These are phyloP conservation scores for Nigrospora sphaerica DNA, from an alignment of 2,329 filamentous ascomycete species.

Conservation along the genomic window DNA sequence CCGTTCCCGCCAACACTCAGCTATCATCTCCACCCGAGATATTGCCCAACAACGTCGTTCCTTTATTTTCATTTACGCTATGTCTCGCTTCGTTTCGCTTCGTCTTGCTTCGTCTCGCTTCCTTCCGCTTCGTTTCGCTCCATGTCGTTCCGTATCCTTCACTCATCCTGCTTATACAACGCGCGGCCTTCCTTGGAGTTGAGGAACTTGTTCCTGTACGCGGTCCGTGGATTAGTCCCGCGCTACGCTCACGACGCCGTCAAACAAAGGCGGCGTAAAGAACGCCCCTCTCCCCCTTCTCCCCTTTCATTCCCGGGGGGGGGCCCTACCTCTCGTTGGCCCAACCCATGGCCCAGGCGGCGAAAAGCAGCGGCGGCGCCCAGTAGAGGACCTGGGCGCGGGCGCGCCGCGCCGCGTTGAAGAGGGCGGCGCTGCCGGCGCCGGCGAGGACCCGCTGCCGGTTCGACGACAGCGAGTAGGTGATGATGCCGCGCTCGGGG, in stretches of 20 bases:
- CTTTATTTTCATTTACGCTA: too few relatives aligned
- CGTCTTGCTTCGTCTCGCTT: too few relatives aligned
- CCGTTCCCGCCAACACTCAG: too few relatives aligned
- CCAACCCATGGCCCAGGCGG: constrained; percentile 84
- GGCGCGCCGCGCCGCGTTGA: constrained; percentile 90
- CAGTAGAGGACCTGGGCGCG: constrained; percentile 84
- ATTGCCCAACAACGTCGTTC: too few relatives aligned
- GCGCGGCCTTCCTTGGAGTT: constrained; percentile 23
- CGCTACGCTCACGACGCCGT: not conserved
- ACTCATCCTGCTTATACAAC: too few relatives aligned
- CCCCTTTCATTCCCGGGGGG: not conserved
- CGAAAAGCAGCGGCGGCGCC: constrained; percentile 68
- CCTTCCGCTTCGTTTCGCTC: too few relatives aligned
- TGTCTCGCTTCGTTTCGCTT: too few relatives aligned
- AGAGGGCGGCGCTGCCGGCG: constrained; percentile 72
- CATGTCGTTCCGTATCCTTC: too few relatives aligned
- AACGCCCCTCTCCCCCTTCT: not conserved
- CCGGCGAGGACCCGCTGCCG: constrained; percentile 83
- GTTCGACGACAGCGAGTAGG: constrained; percentile 78
- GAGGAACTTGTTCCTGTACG: constrained; percentile 20
- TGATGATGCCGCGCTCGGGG: constrained; percentile 2
- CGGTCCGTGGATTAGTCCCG: constrained; percentile 2
- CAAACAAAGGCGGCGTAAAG: too few relatives aligned
- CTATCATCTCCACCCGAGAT: too few relatives aligned
- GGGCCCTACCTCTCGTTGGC: constrained; percentile 73